Base-by-base conservation (phyloP, 495 filamentous ascomycete species). In the Neurospora sublineolata region DNA sequence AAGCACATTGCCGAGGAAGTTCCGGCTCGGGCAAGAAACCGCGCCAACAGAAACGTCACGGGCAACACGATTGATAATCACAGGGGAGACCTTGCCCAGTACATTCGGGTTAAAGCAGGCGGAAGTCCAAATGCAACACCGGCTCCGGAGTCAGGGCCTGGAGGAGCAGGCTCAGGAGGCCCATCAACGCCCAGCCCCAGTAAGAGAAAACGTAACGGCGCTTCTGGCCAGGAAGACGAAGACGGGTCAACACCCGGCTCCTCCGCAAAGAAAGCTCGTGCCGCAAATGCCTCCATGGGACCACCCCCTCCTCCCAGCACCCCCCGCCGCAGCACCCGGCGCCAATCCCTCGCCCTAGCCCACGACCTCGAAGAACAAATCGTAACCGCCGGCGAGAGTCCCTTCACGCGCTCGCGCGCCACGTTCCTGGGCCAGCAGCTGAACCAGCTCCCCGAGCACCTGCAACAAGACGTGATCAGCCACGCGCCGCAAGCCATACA, bases 41-140 rank as follows among this genome's bases (percentile, higher is more conserved):
- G 81, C 37, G 27, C 27, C 2, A 16, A 18, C 5, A 36, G 52
- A 3, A 36, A 27, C 1, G 23, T 14, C 11, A 77, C 70, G 0
- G 80, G 81, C 3, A 75, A 72, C 37, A 75, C 83, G 38, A 79
- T 85, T 46, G 76, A 76, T 7, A 72, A 79, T 33, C 83, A 85
- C 70, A 72, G 60, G 67, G 84, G 84, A 1, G 73, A 85, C 44
- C 74, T 84, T 10, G 40, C 68, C 11, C 64, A 58, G 39, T 76
- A 39, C n/a, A 38, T 72, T 16, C 27, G 40, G 3, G 67, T 77
- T 38, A 77, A 74, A 60, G 16, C 46, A 9, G 8, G 30, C 14
- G 38, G 42, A 27, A 18, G 11, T 23, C 46, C 2, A 23, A 58
- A 27, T 14, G 46, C 20, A 58, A 27, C 46, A 27, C 42, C 40